Base-by-base conservation (phyloP, 1,284 basidiomycete genomes). In the Ceratobasidium sp. region DNA sequence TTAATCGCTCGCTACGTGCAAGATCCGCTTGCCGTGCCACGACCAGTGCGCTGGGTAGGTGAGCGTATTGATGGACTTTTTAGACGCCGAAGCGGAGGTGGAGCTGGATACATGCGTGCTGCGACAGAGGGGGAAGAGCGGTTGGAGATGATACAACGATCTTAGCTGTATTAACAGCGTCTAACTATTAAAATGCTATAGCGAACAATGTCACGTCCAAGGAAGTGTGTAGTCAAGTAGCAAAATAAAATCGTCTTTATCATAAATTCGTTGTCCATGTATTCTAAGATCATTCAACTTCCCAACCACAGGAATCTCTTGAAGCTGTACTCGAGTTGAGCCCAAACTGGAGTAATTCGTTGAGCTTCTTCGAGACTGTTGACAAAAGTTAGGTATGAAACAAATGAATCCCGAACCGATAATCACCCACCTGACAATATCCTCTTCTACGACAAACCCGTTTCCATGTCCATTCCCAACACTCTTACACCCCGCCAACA, bases 261-360 rank as follows among this genome's bases (percentile, higher is more conserved):
- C 54, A 57, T 13, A 57, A 57, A 23, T 65, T 65, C 38, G n/a
- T 65, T 61, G 57, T 61, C 26, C 57, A 66, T 1, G 23, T 26
- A 15, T 5, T 7, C 26, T 20, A n/a, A n/a, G 40, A 54, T 70
- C n/a, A 48, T 12, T 61, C 66, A 92, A 80, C 91, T 89, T 69
- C 93, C 93, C 67, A 96, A 85, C 95, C 95, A 97, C 79, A 96
- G 85, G 82, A 96, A 86, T 80, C 95, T 87, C 87, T 96, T 97
- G 79, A 96, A 88, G 0, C 94, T 93, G 83, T 96, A 95, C 83
- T 97, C 96, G 90, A 96, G 93, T 86, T 95, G 94, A 10, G 94
- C 91, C 83, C 94, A 93, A 80, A 96, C 87, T 78, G 91, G 94
- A 2, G 94, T 96, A 86, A 92, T 90, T 78, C 89, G 89, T 84